A percentile compares a stretch with the other conserved stretches of the same genome.
Conservation (phyloP, 108 stramenopile genomes). For the Schizochytrium sp. region DNA sequence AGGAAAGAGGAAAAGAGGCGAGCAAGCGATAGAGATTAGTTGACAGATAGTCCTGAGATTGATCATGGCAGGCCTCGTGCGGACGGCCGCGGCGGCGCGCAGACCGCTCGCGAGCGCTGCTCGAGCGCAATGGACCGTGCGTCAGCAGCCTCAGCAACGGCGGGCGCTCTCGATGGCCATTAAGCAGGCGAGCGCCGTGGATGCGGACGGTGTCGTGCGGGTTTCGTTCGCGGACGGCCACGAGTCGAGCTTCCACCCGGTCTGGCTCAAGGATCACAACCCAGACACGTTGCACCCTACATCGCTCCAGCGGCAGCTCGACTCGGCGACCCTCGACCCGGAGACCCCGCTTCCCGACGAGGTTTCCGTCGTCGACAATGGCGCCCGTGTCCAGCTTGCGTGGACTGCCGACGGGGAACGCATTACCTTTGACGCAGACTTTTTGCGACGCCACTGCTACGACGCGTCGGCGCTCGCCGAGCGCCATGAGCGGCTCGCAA, state of each 20-base stretch:
- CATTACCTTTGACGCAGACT: background rate
- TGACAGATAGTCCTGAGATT: too few relatives aligned
- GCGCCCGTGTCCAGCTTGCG: background rate
- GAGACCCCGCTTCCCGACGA: background rate
- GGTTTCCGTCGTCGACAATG: background rate
- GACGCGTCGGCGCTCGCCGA: background rate
- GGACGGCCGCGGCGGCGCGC: too few relatives aligned
- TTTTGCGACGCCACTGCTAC: background rate
- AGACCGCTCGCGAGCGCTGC: too few relatives aligned
- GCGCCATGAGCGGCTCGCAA: background rate
- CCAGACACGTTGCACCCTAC: background rate
- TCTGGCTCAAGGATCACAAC: conserved; percentile 14
- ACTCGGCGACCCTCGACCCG: background rate
- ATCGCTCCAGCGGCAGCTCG: background rate
- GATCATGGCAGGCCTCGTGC: too few relatives aligned
- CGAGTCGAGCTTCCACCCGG: background rate
- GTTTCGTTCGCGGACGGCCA: background rate
- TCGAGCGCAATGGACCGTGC: too few relatives aligned
- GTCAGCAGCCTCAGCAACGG: background rate
- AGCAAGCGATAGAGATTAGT: too few relatives aligned
- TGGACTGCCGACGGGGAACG: background rate
- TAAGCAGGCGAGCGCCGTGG: background rate
- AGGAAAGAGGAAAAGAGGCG: too few relatives aligned
- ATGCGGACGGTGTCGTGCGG: background rate
- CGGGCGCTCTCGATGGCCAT: background rate